A percentile compares a stretch with the other conserved stretches of the same genome.
Evolutionary conservation across 176 grass and related monocot genomes (phyloP).

Genomic region (Phoenix roebelenii): DNA sequence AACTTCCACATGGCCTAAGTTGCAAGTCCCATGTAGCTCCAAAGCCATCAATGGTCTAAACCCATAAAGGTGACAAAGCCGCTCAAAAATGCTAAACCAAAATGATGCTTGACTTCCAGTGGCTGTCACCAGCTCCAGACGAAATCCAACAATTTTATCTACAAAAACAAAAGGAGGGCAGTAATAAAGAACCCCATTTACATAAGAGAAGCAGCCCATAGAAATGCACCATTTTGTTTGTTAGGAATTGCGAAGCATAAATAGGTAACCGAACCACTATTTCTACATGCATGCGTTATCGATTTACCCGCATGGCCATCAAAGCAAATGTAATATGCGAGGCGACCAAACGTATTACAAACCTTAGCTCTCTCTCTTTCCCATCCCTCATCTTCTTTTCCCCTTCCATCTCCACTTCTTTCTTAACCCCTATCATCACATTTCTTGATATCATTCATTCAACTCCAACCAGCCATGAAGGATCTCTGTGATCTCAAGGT

Average conservation of each 20-base stretch:
- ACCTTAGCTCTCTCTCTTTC: neutral
- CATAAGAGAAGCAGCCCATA: too few species aligned
- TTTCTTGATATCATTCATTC: neutral
- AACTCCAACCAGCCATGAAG: slow-evolving; percentile 41
- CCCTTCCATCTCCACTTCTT: neutral
- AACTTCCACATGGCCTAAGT: slow-evolving; percentile 24
- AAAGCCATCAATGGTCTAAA: slow-evolving; percentile 7
- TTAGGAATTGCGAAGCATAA: slow-evolving; percentile 16
- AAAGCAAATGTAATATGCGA: too few species aligned
- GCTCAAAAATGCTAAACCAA: slow-evolving; percentile 10
- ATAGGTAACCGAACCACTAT: slow-evolving; percentile 11
- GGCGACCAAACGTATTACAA: too few species aligned
- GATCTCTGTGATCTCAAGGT: slow-evolving; percentile 84
- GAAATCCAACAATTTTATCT: neutral
- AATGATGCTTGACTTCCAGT: neutral
- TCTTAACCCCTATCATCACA: too few species aligned
- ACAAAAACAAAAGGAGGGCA: too few species aligned
- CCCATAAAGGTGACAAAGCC: slow-evolving; percentile 16
- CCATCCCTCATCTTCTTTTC: neutral
- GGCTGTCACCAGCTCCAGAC: neutral
- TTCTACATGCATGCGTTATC: too few species aligned
- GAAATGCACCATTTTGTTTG: slow-evolving; percentile 3
- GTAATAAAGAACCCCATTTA: too few species aligned
- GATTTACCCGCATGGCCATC: too few species aligned
- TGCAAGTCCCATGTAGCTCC: slow-evolving; percentile 7